These are phyloP conservation scores for Schoenoplectus triqueter DNA, from an alignment of 202 grass and related monocot species.

Conservation along the genomic window DNA sequence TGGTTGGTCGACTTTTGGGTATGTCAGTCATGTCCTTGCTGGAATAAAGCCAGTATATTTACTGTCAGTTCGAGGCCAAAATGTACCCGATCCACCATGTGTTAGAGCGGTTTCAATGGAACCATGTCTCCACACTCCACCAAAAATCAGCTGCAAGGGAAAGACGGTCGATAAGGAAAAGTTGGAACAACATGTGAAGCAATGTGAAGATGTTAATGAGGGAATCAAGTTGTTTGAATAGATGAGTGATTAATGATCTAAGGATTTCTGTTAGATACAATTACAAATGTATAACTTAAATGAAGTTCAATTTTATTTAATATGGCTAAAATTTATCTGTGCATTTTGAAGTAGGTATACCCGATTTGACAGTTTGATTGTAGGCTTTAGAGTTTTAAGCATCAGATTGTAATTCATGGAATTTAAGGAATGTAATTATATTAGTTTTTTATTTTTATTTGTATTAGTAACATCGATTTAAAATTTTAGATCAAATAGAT, in stretches of 20 bases:
- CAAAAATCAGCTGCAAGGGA: neutral
- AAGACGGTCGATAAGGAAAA: slow-evolving; percentile 23
- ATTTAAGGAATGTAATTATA: neutral
- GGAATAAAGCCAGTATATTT: slow-evolving; percentile 31
- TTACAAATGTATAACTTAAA: neutral
- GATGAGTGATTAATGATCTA: neutral
- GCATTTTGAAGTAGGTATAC: neutral
- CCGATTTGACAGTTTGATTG: neutral
- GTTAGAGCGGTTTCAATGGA: slow-evolving; percentile 16
- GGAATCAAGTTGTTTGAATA: slow-evolving; percentile 45
- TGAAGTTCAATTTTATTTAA: neutral
- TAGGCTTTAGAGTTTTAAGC: neutral
- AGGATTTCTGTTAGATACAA: neutral
- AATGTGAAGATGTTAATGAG: neutral
- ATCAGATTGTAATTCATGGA: neutral
- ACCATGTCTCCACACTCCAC: slow-evolving; percentile 23
- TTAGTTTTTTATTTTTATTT: neutral
- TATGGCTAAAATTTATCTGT: neutral
- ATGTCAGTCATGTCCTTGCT: slow-evolving; percentile 39
- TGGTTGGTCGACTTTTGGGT: slow-evolving; percentile 45
- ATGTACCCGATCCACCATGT: slow-evolving; percentile 1
- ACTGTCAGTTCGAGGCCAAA: neutral
- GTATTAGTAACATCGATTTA: neutral
- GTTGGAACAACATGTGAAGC: slow-evolving; percentile 1
- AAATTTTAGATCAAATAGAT: neutral